Percentiles rank a stretch among this genome's conserved stretches.
Conservation (phyloP, 345 rosid species). For the Lepidium aucheri region DNA sequence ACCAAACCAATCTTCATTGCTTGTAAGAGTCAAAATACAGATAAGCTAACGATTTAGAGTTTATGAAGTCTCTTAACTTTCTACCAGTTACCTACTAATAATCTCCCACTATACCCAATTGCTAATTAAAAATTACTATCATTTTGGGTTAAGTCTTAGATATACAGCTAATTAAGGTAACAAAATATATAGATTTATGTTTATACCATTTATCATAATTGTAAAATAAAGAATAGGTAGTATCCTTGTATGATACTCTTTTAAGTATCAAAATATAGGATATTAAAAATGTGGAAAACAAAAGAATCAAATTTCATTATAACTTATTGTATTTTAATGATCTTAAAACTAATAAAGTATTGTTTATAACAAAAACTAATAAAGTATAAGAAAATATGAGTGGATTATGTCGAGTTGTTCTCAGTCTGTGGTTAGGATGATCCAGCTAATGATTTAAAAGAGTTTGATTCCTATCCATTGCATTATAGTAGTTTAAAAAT, state of each 20-base stretch:
- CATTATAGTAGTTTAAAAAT: too few species aligned
- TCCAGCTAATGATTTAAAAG: too few species aligned
- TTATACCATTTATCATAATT: neutral
- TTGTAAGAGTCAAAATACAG: constrained; percentile 18
- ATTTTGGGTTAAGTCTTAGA: neutral
- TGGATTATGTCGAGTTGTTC: too few species aligned
- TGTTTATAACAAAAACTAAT: too few species aligned
- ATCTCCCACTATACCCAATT: constrained; percentile 22
- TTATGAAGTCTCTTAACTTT: neutral
- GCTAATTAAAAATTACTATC: constrained; percentile 11
- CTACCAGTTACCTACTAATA: constrained; percentile 15
- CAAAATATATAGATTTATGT: neutral
- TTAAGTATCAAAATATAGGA: too few species aligned
- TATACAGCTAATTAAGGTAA: neutral
- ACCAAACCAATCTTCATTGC: constrained; percentile 9
- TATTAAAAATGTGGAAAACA: too few species aligned
- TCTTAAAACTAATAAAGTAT: too few species aligned
- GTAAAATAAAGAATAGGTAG: neutral
- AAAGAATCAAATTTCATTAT: too few species aligned
- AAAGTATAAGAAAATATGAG: too few species aligned
- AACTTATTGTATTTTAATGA: too few species aligned
- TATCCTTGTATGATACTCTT: neutral
- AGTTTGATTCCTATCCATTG: too few species aligned
- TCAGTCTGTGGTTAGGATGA: too few species aligned
- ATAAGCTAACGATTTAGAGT: constrained; percentile 14